phyloP scores from a whole-genome alignment of 2,329 filamentous ascomycete genomes.

The Fusarium abutilonis region DNA sequence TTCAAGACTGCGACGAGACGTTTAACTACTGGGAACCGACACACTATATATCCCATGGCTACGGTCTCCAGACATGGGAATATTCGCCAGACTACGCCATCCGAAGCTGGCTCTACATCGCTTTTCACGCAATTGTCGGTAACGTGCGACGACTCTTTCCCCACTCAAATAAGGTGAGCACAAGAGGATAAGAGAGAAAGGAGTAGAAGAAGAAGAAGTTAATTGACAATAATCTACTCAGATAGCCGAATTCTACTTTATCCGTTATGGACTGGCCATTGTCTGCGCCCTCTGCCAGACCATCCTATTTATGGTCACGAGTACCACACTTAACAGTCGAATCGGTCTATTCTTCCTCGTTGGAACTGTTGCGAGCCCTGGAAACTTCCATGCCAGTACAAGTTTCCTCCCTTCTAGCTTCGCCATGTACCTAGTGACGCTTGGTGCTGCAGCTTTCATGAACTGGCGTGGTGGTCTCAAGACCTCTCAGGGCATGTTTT shows the following conservation, averaged over 20 bases:
- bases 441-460: conserved; percentile 89
- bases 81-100: conserved; percentile 96
- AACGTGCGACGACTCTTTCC: conserved; percentile 72
- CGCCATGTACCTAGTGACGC: conserved; percentile 91
- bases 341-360: conserved; percentile 88
- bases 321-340: conserved; percentile 78
- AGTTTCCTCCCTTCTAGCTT: conserved; percentile 94
- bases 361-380: conserved; percentile 80
- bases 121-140: conserved; percentile 78
- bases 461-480: conserved; percentile 84
- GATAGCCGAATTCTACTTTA: conserved; percentile 84
- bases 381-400: conserved; percentile 91
- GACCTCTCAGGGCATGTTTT: conserved; percentile 85
- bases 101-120: conserved; percentile 91
- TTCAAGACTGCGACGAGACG: conserved; percentile 97
- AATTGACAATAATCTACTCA: conserved; percentile 42
- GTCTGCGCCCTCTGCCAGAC: conserved; percentile 85
- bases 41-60: conserved; percentile 91
- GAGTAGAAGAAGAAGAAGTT: neutral
- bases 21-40: conserved; percentile 99
- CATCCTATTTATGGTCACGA: conserved; percentile 80
- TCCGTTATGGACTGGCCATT: conserved; percentile 79
- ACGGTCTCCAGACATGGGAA: conserved; percentile 97
- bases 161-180: conserved; percentile 65
- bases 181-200: neutral